Base-by-base conservation (phyloP, 768 basidiomycete genomes). In the Cubamyces lactineus region DNA sequence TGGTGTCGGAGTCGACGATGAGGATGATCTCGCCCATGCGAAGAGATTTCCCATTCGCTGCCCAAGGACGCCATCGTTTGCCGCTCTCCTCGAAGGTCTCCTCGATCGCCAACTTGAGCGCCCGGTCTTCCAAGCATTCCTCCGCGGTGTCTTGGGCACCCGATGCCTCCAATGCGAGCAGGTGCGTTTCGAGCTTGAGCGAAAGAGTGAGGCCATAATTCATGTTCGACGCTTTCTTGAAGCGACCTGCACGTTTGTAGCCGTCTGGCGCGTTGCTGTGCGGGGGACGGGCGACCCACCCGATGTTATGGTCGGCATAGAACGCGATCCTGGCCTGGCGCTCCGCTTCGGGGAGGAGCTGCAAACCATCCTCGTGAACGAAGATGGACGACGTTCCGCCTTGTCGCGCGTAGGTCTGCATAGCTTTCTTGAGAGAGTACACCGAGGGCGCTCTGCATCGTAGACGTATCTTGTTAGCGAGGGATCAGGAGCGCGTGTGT, bases 161-260 rank as follows among this genome's bases (percentile, higher is more conserved):
- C 63, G 74, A 62, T 7, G 76, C 74, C 68, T 86, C 82, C 17
- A 86, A 75, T 16, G 68, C 68, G 16, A 77, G 78, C 46, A 86
- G 75, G 42, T 79, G 73, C 60, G 79, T 77, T 69, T 85, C 84
- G 61, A 84, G 72, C 55, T 86, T 82, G 23, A 92, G 77, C 5
- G 86, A 88, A 6, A 93, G 79, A 67, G 86, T 75, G 21, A 82
- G 78, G 1, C 83, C 92, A 67, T 89, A 94, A 71, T 96, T 96
- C 88, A 96, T 87, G 74, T 96, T 96, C 16, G 86, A 88, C 0
- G 93, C 92, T 75, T 96, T 96, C 80, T 96, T 96, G 82, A 96
- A 96, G 19, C 92, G 84, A 42, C 92, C 93, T 19, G 90, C 89
- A 52, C 92, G 89, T 62, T 88, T 82, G 78, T 84, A 92, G 1